Percentiles rank a stretch among this genome's conserved stretches.
These are phyloP conservation scores for Teratosphaeria destructans DNA, from an alignment of 2,329 filamentous ascomycete species.

Conservation along the genomic window DNA sequence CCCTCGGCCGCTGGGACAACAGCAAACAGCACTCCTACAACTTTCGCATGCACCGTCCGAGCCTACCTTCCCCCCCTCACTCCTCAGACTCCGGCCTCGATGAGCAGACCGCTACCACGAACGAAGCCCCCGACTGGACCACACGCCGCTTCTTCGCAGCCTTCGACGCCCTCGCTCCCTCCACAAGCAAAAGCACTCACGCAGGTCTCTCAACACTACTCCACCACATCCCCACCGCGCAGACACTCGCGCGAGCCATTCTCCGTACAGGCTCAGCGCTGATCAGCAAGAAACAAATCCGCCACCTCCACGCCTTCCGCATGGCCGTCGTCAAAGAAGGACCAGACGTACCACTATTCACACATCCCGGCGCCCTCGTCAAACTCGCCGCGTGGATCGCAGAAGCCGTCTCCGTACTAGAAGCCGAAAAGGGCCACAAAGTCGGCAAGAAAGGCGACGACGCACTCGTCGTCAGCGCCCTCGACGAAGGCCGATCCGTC, in stretches of 20 bases:
- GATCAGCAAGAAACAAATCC: slow-evolving; percentile 88
- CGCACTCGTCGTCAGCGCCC: slow-evolving; percentile 75
- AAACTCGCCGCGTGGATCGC: slow-evolving; percentile 92
- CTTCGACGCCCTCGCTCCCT: slow-evolving; percentile 45
- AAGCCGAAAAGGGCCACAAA: slow-evolving; percentile 67
- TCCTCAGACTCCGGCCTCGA: slow-evolving; percentile 11
- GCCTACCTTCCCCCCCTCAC: slow-evolving; percentile 25
- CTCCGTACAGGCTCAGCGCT: slow-evolving; percentile 84
- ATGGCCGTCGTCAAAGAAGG: slow-evolving; percentile 95
- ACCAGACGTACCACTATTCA: slow-evolving; percentile 82
- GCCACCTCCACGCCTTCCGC: slow-evolving; percentile 81
- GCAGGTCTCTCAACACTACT: slow-evolving; percentile 61
- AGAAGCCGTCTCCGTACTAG: slow-evolving; percentile 82
- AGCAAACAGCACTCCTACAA: neutral
- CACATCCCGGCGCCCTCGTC: slow-evolving; percentile 81
- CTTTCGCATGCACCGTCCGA: slow-evolving; percentile 6
- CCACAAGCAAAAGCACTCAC: slow-evolving; percentile 20
- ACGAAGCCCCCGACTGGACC: slow-evolving; percentile 32
- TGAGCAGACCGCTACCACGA: slow-evolving; percentile 1
- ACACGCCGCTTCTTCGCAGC: slow-evolving; percentile 48
- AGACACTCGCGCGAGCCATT: slow-evolving; percentile 84
- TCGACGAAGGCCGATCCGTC: slow-evolving; percentile 77
- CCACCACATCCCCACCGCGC: slow-evolving; percentile 67
- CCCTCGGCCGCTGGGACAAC: neutral
- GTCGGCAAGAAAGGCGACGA: slow-evolving; percentile 27